phyloP scores from a whole-genome alignment of 257 asterid genomes.

The Lantana camara region DNA sequence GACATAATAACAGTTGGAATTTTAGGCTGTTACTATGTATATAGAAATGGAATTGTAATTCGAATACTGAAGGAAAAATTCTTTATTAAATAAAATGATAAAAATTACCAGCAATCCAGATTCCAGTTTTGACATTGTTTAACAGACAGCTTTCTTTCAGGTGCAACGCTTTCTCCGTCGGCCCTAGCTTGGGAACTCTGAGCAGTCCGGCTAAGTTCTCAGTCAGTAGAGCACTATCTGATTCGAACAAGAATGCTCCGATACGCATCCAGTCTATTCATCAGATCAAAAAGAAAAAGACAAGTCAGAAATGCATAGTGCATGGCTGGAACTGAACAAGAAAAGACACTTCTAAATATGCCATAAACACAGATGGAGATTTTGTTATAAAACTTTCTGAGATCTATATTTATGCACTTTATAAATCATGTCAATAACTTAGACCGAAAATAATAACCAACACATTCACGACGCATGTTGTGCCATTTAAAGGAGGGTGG shows the following conservation, averaged over 20 bases:
- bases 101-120: conserved; percentile 94
- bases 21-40: conserved; percentile 21
- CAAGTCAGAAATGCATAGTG: conserved; percentile 19
- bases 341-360: conserved; percentile 7
- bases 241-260: conserved; percentile 81
- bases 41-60: conserved; percentile 1
- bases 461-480: too few relatives aligned
- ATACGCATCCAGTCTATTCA: conserved; percentile 88
- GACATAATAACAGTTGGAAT: conserved; percentile 28
- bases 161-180: conserved; percentile 47
- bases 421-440: too few relatives aligned
- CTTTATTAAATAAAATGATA: conserved; percentile 5
- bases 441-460: too few relatives aligned
- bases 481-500: neutral
- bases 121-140: conserved; percentile 70
- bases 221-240: conserved; percentile 67
- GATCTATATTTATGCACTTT: too few relatives aligned
- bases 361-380: neutral
- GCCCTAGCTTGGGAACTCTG: conserved; percentile 43
- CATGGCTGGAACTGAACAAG: neutral
- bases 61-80: conserved; percentile 16
- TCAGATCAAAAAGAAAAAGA: conserved; percentile 21
- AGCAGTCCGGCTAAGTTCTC: conserved; percentile 52
- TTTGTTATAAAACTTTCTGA: neutral
- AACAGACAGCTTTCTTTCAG: conserved; percentile 57